Percentiles rank a stretch among this genome's conserved stretches.
Conservation (phyloP, 2,329 filamentous ascomycete species). For the Neoascochyta sp. region DNA sequence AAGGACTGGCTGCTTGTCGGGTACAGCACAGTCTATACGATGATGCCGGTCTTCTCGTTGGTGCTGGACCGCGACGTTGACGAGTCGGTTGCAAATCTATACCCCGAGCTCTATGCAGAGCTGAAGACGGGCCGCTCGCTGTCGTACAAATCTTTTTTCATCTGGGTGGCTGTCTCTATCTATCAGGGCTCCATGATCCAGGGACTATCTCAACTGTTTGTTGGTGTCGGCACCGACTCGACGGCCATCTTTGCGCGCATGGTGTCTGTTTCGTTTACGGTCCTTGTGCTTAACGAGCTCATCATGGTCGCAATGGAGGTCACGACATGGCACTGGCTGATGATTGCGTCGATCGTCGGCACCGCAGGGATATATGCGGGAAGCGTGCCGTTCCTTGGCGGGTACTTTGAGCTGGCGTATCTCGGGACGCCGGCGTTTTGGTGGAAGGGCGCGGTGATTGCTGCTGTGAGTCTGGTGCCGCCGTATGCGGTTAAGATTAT, state of each 20-base stretch:
- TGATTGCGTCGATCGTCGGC: conserved; percentile 79
- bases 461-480: conserved; percentile 75
- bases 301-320: conserved; percentile 97
- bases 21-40: conserved; percentile 95
- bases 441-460: conserved; percentile 81
- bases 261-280: conserved; percentile 88
- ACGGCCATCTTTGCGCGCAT: conserved; percentile 51
- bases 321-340: conserved; percentile 93
- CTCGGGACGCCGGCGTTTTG: conserved; percentile 76
- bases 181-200: conserved; percentile 97
- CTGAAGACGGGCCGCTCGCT: conserved; percentile 83
- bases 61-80: conserved; percentile 95
- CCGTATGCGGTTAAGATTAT: conserved; percentile 86
- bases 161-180: conserved; percentile 91
- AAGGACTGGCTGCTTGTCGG: conserved; percentile 93
- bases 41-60: conserved; percentile 84
- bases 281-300: conserved; percentile 88
- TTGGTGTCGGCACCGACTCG: conserved; percentile 58
- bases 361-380: conserved; percentile 78
- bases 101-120: conserved; percentile 96
- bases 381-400: conserved; percentile 76
- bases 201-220: conserved; percentile 84
- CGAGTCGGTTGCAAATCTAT: conserved; percentile 86
- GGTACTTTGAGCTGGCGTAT: conserved; percentile 80
- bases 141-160: conserved; percentile 90